Base-by-base conservation (phyloP, 805 yeast genomes). In the Diddensiella santjacobensis region DNA sequence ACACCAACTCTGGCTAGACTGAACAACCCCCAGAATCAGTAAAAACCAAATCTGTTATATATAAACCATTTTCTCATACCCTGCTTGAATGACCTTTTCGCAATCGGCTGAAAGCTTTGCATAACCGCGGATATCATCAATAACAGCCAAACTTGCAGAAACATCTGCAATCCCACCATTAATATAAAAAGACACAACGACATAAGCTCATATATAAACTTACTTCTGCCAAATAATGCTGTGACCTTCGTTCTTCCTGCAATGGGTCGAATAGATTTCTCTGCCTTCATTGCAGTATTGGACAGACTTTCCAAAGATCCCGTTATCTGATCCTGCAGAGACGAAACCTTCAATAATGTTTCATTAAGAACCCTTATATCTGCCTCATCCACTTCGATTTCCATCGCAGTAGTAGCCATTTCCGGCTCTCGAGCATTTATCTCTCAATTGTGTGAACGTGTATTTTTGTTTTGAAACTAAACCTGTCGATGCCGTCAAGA, bases 311-410 rank as follows among this genome's bases (percentile, higher is more conserved):
- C 70, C 37, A 87, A 70, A 2, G 87, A 80, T 22, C 67, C 66
- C 8, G 78, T 70, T 47, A 89, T 81, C 39, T 75, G 66, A 1
- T 65, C 60, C 6, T 88, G 77, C 36, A 87, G 66, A 17, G 71
- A 72, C 35, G 77, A 75, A 2, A 87, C 78, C 46, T 79, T 75
- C 42, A 72, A 65, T 29, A 90, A 71, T 46, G 84, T 82, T 59
- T 85, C 93, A 45, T 87, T 84, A 26, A 89, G 73, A 3, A 89
- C 89, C 1, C 87, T 82, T 29, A 87, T 81, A 57, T 88, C 96
- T n/a, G 49, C 43, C 39, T 45, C 53, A 22, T 52, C 57, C 17
- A 33, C 37, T n/a, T 43, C 47, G 20, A 22, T 40, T 33, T 40
- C 43, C 11, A 23, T 4, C 10, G 33, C 33, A 23, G 43, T 17